Evolutionary conservation across 2,329 filamentous ascomycete genomes (phyloP).

Genomic region (Penicillium thymicola): DNA sequence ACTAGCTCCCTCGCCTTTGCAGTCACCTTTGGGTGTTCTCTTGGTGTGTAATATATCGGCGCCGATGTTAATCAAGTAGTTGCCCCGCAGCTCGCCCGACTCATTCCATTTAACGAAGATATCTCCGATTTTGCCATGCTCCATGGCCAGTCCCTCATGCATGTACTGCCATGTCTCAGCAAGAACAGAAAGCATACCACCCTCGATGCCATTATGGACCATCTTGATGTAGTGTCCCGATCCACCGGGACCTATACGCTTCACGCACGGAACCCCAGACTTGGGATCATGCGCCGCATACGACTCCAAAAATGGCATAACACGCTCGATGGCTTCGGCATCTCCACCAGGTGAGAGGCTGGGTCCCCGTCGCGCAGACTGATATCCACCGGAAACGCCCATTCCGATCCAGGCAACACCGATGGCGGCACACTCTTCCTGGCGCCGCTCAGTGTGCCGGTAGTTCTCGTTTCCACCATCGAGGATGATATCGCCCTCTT

Average conservation of each 20-base stretch:
- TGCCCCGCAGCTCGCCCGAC: constrained; percentile 56
- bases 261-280: constrained; percentile 59
- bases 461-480: constrained; percentile 69
- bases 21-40: constrained; percentile 40
- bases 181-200: constrained; percentile 65
- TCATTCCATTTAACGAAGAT: constrained; percentile 61
- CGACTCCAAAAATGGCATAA: constrained; percentile 59
- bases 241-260: constrained; percentile 58
- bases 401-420: constrained; percentile 65
- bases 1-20: constrained; percentile 32
- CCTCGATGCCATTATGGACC: constrained; percentile 72
- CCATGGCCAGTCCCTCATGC: constrained; percentile 56
- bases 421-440: constrained; percentile 54
- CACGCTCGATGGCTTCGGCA: constrained; percentile 53
- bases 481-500: constrained; percentile 62
- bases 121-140: constrained; percentile 58
- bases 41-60: constrained; percentile 57
- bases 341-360: constrained; percentile 66
- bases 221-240: constrained; percentile 72
- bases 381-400: constrained; percentile 68
- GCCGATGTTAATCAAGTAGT: constrained; percentile 63
- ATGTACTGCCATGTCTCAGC: constrained; percentile 66
- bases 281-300: constrained; percentile 61
- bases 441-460: constrained; percentile 60
- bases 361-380: constrained; percentile 62